Evolutionary conservation across 1,139 yeast genomes (phyloP), one percentile per base, ranked within the genome.

Genomic region (Torulaspora globosa): DNA sequence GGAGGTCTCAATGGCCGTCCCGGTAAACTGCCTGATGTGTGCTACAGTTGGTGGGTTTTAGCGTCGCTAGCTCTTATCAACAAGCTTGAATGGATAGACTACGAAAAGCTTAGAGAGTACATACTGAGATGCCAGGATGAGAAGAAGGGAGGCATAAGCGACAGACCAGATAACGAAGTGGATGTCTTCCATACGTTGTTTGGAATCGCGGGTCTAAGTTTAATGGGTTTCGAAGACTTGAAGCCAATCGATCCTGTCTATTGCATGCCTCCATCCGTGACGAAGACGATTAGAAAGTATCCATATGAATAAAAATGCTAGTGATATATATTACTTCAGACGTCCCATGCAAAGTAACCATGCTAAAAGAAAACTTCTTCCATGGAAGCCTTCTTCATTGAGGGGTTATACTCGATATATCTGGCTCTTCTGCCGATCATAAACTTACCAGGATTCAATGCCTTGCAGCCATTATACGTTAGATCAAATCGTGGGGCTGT

Each of bases 1-100:
- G 99, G 99, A 5, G 99, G 99, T 0, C 72, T 92, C 45, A 92
- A 92, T 62, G 99, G 99, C 0, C 76, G 99, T 41, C 98, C 98
- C 0, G 96, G 94, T 54, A 92, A 92, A 64, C 70, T 90, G 21
- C 97, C 97, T 0, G 99, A 92, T 66, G 96, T 87, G 12, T 92
- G 99, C 64, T 92, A 92, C 63, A 82, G 94, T 60, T 94, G 97
- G 97, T 92, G 98, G 98, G 96, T 89, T 5, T 67, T 90, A 35
- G 84, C 96, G 1, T 77, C 92, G 1, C 69, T 92, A 42, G 77
- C 86, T 0, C 83, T 90, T 44, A 70, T 92, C 21, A 77, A 70
- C 0, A 79, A 76, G 51, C 65, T 80, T 21, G 77, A 84, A 51
- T 89, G 96, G 90, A 84, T 94, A 15, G 83, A 88, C 58, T 72